Evolutionary conservation across 352 stramenopile genomes (phyloP), one percentile per base, ranked within the genome.

Genomic region (Globisporangium lucens): DNA sequence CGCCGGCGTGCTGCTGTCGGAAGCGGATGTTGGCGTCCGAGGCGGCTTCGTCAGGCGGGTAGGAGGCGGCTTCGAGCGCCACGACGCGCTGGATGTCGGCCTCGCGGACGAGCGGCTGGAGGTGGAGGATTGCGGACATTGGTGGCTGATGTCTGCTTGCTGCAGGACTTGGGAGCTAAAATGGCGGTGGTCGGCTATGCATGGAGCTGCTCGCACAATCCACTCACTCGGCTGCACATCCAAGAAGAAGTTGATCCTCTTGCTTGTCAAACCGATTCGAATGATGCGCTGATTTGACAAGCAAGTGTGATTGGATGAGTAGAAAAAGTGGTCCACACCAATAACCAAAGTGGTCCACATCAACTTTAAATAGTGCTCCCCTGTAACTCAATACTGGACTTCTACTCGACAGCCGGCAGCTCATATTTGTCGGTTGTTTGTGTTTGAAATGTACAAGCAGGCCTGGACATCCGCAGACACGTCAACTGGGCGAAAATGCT

Each of bases 11-110:
- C 65, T 93, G 78, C 68, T 96, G 89, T 20, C 93, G 83, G 73
- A 94, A 95, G 64, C 89, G 80, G 46, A 98, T 82, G 30, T 72
- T 72, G 47, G 71, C 83, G 52, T 92, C 86, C 17, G 81, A 91
- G 24, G 91, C 92, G 2, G 87, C 88, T 75, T 98, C 92, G 62
- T 98, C 91, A 17, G 74, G 51, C 0, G 91, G 91, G 69, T 98
- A 97, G 4, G 83, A 89, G 24, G 75, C 73, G 17, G 73, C 63
- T 68, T 93, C 85, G 36, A 93, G 69, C 33, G 74, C 68, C 57
- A 71, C 70, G 63, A 86, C 78, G 59, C 73, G 73, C 55, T 70
- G 64, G 56, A 87, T 75, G 43, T 87, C 74, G 9, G 1, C n/a
- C 35, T 76, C 72, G 7, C 36, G 46, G 2, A 33, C 2, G 29